Conservation (phyloP, 2,329 filamentous ascomycete genomes). For the Cytospora piceicola region DNA sequence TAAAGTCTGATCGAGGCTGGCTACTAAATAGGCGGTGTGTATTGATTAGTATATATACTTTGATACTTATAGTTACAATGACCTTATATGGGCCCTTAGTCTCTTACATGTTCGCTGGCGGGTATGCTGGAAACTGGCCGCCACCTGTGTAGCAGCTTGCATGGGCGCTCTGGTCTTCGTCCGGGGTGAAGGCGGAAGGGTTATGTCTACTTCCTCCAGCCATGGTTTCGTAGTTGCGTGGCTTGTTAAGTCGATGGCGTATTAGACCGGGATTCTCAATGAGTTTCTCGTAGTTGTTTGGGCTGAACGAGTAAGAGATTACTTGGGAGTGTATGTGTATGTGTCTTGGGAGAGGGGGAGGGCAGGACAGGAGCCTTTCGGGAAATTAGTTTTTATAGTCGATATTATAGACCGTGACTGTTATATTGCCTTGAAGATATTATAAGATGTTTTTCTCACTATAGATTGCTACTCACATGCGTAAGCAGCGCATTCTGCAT, state of each 20-base stretch:
- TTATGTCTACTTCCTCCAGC: neutral
- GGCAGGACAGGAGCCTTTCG: neutral
- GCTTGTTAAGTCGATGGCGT: too few relatives aligned
- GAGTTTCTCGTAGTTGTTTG: neutral
- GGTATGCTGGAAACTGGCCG: neutral
- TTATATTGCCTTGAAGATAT: neutral
- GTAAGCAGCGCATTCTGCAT: neutral
- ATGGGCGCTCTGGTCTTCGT: neutral
- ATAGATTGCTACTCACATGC: neutral
- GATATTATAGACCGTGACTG: neutral
- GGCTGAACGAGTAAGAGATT: too few relatives aligned
- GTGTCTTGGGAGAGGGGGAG: neutral
- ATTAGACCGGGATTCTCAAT: too few relatives aligned
- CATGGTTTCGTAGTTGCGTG: neutral
- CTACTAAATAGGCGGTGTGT: neutral
- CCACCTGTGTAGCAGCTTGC: neutral
- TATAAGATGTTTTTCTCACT: neutral
- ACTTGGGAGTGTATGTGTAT: neutral
- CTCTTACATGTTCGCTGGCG: neutral
- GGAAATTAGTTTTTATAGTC: neutral
- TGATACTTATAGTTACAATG: neutral
- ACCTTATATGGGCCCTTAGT: neutral
- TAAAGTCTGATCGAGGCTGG: neutral
- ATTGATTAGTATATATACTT: neutral
- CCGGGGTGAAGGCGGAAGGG: neutral